These are phyloP conservation scores for Tricholoma terreum DNA, from an alignment of 768 basidiomycete species.

Conservation along the genomic window DNA sequence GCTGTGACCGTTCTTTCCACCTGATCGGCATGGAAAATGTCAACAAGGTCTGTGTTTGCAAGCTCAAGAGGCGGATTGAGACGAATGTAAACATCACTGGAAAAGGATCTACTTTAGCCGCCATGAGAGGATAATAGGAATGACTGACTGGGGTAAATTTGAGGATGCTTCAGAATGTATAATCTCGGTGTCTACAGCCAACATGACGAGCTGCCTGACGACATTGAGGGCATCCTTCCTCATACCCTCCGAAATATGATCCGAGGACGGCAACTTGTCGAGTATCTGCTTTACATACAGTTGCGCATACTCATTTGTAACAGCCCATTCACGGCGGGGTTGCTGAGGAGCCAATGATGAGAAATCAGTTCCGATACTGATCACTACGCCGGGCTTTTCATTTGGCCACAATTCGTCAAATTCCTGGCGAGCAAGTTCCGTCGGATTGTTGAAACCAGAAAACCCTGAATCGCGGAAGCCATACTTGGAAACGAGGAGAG, in stretches of 20 bases:
- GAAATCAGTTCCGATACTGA: constrained; percentile 18
- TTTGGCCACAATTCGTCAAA: constrained; percentile 14
- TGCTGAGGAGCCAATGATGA: constrained; percentile 7
- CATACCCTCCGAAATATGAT: neutral
- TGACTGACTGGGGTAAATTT: constrained; percentile 7
- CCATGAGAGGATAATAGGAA: neutral
- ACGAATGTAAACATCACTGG: constrained; percentile 9
- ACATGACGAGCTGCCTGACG: constrained; percentile 14
- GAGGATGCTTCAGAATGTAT: constrained; percentile 1
- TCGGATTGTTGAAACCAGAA: constrained; percentile 24
- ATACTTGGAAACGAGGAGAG: constrained; percentile 12
- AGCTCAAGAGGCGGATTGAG: constrained; percentile 17
- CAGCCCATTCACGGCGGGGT: constrained; percentile 12
- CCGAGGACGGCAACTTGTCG: constrained; percentile 1
- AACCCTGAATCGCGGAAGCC: constrained; percentile 23
- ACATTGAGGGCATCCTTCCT: constrained; percentile 9
- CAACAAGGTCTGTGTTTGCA: constrained; percentile 13
- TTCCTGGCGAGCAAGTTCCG: constrained; percentile 14
- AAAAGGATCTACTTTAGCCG: neutral
- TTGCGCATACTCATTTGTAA: constrained; percentile 9
- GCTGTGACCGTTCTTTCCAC: constrained; percentile 11
- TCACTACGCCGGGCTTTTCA: constrained; percentile 9
- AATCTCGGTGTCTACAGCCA: constrained; percentile 16
- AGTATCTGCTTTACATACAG: constrained; percentile 12
- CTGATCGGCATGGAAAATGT: constrained; percentile 12